A percentile compares a stretch with the other conserved stretches of the same genome.
These are phyloP conservation scores for Mycena floridula DNA, from an alignment of 768 basidiomycete genomes.

Conservation along the genomic window DNA sequence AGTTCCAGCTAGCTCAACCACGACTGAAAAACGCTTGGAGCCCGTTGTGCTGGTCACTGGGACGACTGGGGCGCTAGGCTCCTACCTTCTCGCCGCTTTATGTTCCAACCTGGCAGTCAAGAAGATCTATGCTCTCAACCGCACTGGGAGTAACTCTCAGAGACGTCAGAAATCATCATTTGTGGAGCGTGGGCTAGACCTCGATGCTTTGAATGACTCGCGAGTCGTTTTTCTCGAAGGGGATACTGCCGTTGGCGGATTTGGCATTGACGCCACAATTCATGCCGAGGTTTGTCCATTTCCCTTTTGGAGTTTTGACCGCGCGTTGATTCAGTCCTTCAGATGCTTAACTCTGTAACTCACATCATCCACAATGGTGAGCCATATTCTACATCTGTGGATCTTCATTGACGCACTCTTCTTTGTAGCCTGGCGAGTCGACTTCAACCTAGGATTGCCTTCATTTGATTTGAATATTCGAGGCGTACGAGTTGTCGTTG, in stretches of 20 bases:
- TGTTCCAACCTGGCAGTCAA: conserved; percentile 6
- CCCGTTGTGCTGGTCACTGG: conserved; percentile 20
- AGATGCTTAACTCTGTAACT: conserved; percentile 13
- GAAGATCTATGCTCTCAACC: conserved; percentile 16
- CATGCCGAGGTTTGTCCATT: conserved; percentile 23
- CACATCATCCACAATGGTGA: conserved; percentile 27
- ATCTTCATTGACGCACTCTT: not conserved
- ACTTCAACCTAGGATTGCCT: conserved; percentile 26
- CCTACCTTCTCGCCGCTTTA: conserved; percentile 15
- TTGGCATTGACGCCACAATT: conserved; percentile 19
- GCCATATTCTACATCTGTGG: not conserved
- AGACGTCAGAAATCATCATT: conserved; percentile 28
- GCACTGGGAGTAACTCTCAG: not conserved
- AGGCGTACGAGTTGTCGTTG: conserved; percentile 18
- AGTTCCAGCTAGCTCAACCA: not conserved
- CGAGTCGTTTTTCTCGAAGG: conserved; percentile 33
- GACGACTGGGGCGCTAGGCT: conserved; percentile 24
- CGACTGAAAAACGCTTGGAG: not conserved
- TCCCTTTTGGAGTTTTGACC: not conserved
- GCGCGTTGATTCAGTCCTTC: not conserved
- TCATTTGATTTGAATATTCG: conserved; percentile 27
- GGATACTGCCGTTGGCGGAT: conserved; percentile 19
- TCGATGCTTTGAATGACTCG: conserved; percentile 16
- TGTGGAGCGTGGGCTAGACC: conserved; percentile 24
- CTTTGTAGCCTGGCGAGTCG: conserved; percentile 25